phyloP scores from a whole-genome alignment of 2,329 filamentous ascomycete species.

The Clonostachys sp. region DNA sequence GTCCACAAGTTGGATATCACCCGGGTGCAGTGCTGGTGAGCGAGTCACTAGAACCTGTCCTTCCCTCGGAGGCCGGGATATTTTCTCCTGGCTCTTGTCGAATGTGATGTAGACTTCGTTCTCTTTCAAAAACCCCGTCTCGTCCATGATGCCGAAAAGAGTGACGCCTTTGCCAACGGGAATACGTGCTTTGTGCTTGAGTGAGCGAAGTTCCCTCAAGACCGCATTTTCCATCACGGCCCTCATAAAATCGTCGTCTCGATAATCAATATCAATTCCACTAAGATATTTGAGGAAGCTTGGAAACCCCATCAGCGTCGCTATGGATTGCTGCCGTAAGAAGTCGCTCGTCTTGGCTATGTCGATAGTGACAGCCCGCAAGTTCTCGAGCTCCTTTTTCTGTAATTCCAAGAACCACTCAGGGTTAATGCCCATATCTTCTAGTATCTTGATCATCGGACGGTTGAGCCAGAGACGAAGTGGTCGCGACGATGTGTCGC shows the following conservation, averaged over 20 bases:
- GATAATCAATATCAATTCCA: conserved; percentile 58
- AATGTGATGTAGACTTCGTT: conserved; percentile 65
- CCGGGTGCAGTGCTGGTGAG: conserved; percentile 78
- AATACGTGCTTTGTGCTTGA: conserved; percentile 79
- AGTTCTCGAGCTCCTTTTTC: conserved; percentile 49
- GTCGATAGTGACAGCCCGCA: conserved; percentile 55
- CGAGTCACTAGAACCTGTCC: conserved; percentile 62
- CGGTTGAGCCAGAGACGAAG: conserved; percentile 70
- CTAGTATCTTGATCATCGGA: conserved; percentile 80
- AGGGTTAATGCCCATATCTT: conserved; percentile 63
- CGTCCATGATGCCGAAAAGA: conserved; percentile 80
- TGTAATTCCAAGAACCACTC: conserved; percentile 63
- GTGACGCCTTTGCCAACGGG: conserved; percentile 67
- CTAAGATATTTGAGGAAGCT: conserved; percentile 57
- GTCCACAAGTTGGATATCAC: conserved; percentile 66
- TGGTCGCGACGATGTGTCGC: conserved; percentile 62
- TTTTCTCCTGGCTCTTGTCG: conserved; percentile 23
- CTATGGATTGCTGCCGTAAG: conserved; percentile 57
- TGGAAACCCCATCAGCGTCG: conserved; percentile 54
- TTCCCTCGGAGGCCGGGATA: conserved; percentile 14
- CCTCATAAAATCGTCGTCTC: conserved; percentile 64
- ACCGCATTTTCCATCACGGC: conserved; percentile 65
- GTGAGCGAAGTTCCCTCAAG: conserved; percentile 63
- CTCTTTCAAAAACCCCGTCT: conserved; percentile 63
- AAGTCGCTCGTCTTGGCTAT: conserved; percentile 62